Conservation (phyloP, 352 stramenopile species). For the Phytophthora foliorum region DNA sequence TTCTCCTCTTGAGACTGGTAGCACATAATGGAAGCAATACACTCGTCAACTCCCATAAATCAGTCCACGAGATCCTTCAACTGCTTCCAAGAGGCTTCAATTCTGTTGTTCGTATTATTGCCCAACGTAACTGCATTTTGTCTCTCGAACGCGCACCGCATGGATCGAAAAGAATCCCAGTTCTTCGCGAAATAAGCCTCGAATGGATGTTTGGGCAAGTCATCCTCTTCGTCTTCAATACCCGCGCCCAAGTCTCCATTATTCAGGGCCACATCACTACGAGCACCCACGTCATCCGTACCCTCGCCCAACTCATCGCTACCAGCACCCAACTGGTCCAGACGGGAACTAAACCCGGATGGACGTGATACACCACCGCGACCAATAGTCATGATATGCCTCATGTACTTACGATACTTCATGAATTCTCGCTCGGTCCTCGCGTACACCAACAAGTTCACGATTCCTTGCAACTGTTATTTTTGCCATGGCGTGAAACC, state of each 20-base stretch:
- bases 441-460: constrained; percentile 28
- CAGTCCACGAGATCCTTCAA: constrained; percentile 25
- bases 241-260: not conserved
- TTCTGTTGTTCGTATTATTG: constrained; percentile 43
- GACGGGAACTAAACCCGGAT: not conserved
- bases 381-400: constrained; percentile 2
- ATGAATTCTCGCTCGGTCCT: constrained; percentile 9
- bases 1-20: constrained; percentile 29
- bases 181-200: constrained; percentile 36
- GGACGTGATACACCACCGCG: not conserved
- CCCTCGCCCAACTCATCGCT: not conserved
- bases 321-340: not conserved
- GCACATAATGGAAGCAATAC: constrained; percentile 23
- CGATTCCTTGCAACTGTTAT: constrained; percentile 9
- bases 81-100: constrained; percentile 41
- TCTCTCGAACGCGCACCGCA: constrained; percentile 27
- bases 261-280: not conserved
- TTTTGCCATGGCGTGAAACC: constrained; percentile 28
- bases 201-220: constrained; percentile 21
- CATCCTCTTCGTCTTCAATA: not conserved
- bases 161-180: constrained; percentile 22
- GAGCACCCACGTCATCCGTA: not conserved
- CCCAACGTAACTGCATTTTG: constrained; percentile 27
- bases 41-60: constrained; percentile 31
- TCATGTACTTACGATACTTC: constrained; percentile 17